Evolutionary conservation across 176 grass and related monocot genomes (phyloP).

Genomic region (maize (Zea mays)): Zm-B73-REFERENCE-NAM-5.0 NC_050102.1:173570001-173570500

Average conservation of each 20-base stretch:
- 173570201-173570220: background rate
- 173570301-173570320: background rate
- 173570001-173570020: no score
- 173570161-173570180: no score
- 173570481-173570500: background rate
- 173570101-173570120: no score
- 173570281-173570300: background rate
- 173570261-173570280: background rate
- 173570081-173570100: no score
- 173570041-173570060: no score
- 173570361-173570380: background rate
- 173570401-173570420: background rate
- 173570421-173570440: background rate
- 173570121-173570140: no score
- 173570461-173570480: background rate
- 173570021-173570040: no score
- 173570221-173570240: background rate
- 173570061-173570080: no score
- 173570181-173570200: no score
- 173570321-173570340: background rate
- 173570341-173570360: background rate
- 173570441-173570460: background rate
- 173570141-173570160: no score
- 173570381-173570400: background rate
- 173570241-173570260: background rate